Conservation (phyloP, 768 basidiomycete genomes). For the Boletus edulis region DNA sequence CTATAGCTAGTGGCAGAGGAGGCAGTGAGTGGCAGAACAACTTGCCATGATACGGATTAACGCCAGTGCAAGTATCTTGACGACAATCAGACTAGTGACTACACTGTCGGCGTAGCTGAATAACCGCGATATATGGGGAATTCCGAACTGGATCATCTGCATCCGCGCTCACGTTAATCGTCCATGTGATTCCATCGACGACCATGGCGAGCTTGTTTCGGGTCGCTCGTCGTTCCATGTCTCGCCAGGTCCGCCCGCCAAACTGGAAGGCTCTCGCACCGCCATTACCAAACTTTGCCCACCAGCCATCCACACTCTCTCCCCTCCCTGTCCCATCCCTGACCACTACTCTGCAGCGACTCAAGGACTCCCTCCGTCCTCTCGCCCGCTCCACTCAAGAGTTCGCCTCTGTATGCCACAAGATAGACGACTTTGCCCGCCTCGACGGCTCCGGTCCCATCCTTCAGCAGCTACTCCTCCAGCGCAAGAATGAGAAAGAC, state of each 20-base stretch:
- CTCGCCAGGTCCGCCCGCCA: slow-evolving; percentile 36
- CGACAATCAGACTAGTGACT: neutral
- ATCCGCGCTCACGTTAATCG: too few species aligned
- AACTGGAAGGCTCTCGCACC: slow-evolving; percentile 78
- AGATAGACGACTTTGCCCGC: slow-evolving; percentile 65
- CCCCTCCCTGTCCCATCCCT: slow-evolving; percentile 77
- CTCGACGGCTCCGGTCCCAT: slow-evolving; percentile 41
- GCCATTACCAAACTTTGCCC: slow-evolving; percentile 59
- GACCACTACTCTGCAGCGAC: slow-evolving; percentile 56
- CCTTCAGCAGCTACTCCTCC: slow-evolving; percentile 64
- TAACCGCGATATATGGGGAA: too few species aligned
- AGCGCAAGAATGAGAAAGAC: slow-evolving; percentile 49
- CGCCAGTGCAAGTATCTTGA: too few species aligned
- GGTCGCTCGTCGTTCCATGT: slow-evolving; percentile 18
- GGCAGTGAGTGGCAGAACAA: too few species aligned
- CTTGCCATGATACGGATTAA: too few species aligned
- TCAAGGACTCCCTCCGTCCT: slow-evolving; percentile 71
- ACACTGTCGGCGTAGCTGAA: too few species aligned
- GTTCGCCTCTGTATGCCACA: slow-evolving; percentile 48
- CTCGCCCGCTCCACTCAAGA: slow-evolving; percentile 66
- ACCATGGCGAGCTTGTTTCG: neutral
- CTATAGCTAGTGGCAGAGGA: too few species aligned
- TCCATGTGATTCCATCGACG: neutral
- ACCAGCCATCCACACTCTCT: slow-evolving; percentile 56
- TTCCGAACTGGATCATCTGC: neutral